A percentile compares a stretch with the other conserved stretches of the same genome.
These are phyloP conservation scores for Phytopythium chamaehyphon DNA, from an alignment of 352 stramenopile species.

Conservation along the genomic window DNA sequence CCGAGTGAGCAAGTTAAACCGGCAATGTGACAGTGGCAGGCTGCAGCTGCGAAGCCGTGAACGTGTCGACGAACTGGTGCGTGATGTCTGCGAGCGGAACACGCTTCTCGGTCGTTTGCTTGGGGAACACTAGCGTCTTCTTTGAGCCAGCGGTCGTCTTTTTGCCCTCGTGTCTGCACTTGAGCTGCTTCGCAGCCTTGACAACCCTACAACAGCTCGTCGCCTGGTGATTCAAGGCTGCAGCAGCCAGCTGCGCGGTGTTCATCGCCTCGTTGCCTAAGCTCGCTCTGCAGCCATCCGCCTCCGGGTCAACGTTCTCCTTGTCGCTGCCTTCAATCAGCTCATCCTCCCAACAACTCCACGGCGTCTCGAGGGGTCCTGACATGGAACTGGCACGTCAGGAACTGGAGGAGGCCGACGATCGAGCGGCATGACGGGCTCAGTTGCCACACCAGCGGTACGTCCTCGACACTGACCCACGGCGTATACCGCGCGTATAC, in stretches of 20 bases:
- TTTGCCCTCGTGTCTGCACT: slow-evolving; percentile 12
- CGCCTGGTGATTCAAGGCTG: slow-evolving; percentile 3
- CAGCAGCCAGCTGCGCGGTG: background rate
- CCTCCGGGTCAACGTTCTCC: slow-evolving; percentile 63
- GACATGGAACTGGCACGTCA: slow-evolving; percentile 15
- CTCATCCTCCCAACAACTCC: slow-evolving; percentile 37
- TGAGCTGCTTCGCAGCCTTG: slow-evolving; percentile 5
- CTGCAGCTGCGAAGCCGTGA: background rate
- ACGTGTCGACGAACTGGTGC: slow-evolving; percentile 53
- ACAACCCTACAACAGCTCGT: too few species aligned
- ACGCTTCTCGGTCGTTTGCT: slow-evolving; percentile 27
- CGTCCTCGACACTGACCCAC: too few species aligned
- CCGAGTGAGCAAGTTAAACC: too few species aligned
- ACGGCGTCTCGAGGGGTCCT: slow-evolving; percentile 31
- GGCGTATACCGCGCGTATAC: too few species aligned
- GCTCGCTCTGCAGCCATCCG: slow-evolving; percentile 27
- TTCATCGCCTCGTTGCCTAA: background rate
- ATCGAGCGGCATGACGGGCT: too few species aligned
- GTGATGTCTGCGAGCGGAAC: slow-evolving; percentile 63
- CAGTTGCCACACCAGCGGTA: too few species aligned
- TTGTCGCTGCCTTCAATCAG: slow-evolving; percentile 52
- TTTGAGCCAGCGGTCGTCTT: slow-evolving; percentile 11
- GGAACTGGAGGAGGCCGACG: too few species aligned
- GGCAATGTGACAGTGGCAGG: too few species aligned
- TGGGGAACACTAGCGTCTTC: slow-evolving; percentile 12